Conservation (phyloP, 2,329 filamentous ascomycete genomes). For the Ascochyta fabae region DNA sequence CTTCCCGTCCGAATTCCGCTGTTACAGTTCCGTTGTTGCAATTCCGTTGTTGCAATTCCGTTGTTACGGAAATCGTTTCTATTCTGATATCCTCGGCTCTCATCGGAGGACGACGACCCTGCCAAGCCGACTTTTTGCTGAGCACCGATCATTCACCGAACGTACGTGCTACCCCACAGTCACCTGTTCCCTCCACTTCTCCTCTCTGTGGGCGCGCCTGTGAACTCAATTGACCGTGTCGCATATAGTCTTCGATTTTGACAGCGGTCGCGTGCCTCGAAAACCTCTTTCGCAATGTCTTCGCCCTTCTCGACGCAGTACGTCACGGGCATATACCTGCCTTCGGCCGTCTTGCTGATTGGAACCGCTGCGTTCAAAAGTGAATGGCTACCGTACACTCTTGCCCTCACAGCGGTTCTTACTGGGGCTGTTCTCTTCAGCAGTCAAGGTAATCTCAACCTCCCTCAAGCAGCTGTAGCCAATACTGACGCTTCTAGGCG, state of each 20-base stretch:
- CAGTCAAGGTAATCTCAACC: conserved; percentile 1
- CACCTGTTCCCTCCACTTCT: not conserved
- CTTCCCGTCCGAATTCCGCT: not conserved
- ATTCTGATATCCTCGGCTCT: conserved; percentile 2
- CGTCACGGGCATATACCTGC: conserved; percentile 82
- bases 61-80: conserved; percentile 7
- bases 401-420: conserved; percentile 68
- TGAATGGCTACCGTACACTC: conserved; percentile 72
- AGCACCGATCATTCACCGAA: conserved; percentile 15
- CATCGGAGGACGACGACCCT: conserved; percentile 9
- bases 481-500: conserved; percentile 53
- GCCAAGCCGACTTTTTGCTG: conserved; percentile 14
- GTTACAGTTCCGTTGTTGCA: not conserved
- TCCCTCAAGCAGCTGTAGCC: not conserved
- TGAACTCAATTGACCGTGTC: conserved; percentile 8
- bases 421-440: conserved; percentile 35
- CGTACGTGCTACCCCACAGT: conserved; percentile 7
- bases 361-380: conserved; percentile 79
- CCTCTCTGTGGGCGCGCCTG: not conserved
- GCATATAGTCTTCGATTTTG: not conserved
- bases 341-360: conserved; percentile 75
- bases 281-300: conserved; percentile 21
- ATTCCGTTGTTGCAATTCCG: not conserved
- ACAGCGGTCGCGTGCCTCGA: not conserved
- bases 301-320: conserved; percentile 51